Percentiles rank a stretch among this genome's conserved stretches.
Conservation (phyloP, 305 asterid species). For the Solanum hybrid region DNA sequence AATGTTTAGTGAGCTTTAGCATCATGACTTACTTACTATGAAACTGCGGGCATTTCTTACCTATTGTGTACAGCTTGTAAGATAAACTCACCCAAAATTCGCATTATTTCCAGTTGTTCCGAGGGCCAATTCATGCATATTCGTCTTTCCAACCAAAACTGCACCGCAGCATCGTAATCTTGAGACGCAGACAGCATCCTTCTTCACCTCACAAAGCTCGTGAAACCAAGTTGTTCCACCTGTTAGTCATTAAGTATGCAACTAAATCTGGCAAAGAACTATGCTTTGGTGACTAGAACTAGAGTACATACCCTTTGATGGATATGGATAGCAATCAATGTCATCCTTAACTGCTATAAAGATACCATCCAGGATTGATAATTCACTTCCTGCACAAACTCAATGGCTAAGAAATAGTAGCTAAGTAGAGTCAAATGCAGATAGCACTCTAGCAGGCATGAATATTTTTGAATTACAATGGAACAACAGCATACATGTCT, state of each 20-base stretch:
- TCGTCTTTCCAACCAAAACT: constrained; percentile 87
- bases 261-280: neutral
- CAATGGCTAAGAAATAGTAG: neutral
- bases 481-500: neutral
- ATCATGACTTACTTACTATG: neutral
- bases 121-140: constrained; percentile 91
- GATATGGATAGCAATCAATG: neutral
- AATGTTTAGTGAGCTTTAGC: neutral
- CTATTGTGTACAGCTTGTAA: neutral
- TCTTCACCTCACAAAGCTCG: constrained; percentile 51
- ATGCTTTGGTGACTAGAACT: neutral
- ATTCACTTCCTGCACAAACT: neutral
- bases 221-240: constrained; percentile 87
- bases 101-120: constrained; percentile 91
- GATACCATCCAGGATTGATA: neutral
- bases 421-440: neutral
- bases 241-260: constrained; percentile 25
- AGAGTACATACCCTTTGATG: neutral
- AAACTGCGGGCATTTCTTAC: neutral
- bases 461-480: neutral
- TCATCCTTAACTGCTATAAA: neutral
- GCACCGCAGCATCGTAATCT: constrained; percentile 71
- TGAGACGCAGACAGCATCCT: constrained; percentile 62
- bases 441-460: neutral
- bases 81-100: constrained; percentile 55